Evolutionary conservation across 2,329 filamentous ascomycete species (phyloP).

Genomic region (Pestalotiopsis sp.): DNA sequence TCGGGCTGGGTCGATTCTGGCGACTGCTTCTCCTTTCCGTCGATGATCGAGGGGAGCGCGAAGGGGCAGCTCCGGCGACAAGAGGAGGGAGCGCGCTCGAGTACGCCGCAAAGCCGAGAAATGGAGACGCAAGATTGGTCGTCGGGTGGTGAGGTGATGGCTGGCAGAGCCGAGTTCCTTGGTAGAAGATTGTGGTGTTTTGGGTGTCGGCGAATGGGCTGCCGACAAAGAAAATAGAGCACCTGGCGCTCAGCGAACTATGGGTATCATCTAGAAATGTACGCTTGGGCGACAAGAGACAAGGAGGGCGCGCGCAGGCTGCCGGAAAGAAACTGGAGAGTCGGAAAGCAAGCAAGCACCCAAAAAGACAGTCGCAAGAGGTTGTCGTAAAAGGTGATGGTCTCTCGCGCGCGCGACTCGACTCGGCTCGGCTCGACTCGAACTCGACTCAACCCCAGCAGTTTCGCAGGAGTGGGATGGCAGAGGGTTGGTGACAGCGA

Average conservation of each 20-base stretch:
- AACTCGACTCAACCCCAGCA: not conserved
- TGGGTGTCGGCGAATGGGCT: not conserved
- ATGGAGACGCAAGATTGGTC: not conserved
- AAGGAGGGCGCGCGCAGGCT: not conserved
- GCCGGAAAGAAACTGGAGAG: not conserved
- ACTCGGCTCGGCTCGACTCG: not conserved
- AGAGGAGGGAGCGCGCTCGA: not conserved
- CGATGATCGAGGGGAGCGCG: not conserved
- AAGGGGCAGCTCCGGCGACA: not conserved
- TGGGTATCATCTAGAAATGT: slow-evolving; percentile 10
- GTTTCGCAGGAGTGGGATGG: not conserved
- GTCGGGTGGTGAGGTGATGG: not conserved
- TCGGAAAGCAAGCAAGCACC: not conserved
- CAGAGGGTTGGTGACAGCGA: not conserved
- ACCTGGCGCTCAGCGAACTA: slow-evolving; percentile 5
- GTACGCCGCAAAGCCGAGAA: not conserved
- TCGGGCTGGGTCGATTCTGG: not conserved
- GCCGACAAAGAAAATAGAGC: not conserved
- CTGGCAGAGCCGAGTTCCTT: not conserved
- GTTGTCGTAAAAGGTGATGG: not conserved
- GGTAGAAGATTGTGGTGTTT: not conserved
- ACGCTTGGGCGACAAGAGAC: not conserved
- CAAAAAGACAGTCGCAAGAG: not conserved
- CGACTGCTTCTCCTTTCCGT: not conserved
- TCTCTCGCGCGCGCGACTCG: not conserved